Evolutionary conservation across 352 stramenopile species (phyloP).

Genomic region (Globisporangium recalcitrans): DNA sequence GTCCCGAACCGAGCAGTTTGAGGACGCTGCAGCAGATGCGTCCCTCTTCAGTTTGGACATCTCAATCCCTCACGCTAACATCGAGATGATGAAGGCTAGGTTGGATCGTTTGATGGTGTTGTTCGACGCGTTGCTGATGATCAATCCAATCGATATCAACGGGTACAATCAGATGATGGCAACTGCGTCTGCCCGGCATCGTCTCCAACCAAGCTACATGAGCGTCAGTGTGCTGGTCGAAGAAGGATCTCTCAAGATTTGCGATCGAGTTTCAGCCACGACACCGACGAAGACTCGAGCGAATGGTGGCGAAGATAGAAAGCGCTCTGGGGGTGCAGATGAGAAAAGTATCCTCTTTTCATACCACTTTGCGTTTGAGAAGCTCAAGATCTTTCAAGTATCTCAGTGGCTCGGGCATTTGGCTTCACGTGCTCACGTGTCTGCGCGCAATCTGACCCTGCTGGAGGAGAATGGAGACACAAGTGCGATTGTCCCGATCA

Average conservation of each 20-base stretch:
- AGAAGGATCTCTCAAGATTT: slow-evolving; percentile 58
- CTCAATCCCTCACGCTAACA: slow-evolving; percentile 41
- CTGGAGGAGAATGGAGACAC: slow-evolving; percentile 56
- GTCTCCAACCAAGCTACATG: slow-evolving; percentile 75
- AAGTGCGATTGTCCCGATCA: slow-evolving; percentile 47
- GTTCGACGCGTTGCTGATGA: slow-evolving; percentile 81
- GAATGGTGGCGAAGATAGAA: slow-evolving; percentile 6
- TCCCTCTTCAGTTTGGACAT: slow-evolving; percentile 62
- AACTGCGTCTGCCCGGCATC: slow-evolving; percentile 39
- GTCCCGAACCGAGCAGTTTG: slow-evolving; percentile 51
- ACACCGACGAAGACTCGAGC: slow-evolving; percentile 1
- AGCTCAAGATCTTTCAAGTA: slow-evolving; percentile 78
- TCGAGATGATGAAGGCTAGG: slow-evolving; percentile 59
- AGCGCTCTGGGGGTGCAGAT: background rate
- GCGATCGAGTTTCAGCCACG: slow-evolving; percentile 35
- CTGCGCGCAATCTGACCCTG: slow-evolving; percentile 65
- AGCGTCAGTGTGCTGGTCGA: slow-evolving; percentile 51
- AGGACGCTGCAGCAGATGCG: slow-evolving; percentile 43
- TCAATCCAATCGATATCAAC: slow-evolving; percentile 84
- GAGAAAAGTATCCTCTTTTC: slow-evolving; percentile 29
- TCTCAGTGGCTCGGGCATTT: slow-evolving; percentile 86
- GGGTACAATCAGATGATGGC: slow-evolving; percentile 70
- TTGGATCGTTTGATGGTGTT: slow-evolving; percentile 80
- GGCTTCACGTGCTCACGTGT: slow-evolving; percentile 67
- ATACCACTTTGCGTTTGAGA: slow-evolving; percentile 76